Conservation (phyloP, 2,329 filamentous ascomycete genomes). For the Pseudogymnoascus sp. region DNA sequence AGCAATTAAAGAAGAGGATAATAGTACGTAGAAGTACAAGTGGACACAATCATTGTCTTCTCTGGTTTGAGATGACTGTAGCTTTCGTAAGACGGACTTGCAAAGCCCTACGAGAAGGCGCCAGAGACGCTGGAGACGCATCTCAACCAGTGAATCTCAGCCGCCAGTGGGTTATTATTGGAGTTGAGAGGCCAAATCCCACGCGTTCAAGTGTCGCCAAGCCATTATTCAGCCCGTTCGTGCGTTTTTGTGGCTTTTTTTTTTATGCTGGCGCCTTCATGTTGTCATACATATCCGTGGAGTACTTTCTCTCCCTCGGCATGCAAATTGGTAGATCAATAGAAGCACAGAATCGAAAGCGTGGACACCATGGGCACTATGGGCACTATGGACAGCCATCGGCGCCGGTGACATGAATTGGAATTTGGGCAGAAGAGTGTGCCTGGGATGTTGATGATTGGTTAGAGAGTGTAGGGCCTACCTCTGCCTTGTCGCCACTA, state of each 20-base stretch:
- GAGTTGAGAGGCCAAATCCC: not conserved
- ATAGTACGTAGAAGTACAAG: not conserved
- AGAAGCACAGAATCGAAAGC: slow-evolving; percentile 1
- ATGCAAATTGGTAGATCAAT: not conserved
- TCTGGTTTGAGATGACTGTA: not conserved
- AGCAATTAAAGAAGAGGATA: not conserved
- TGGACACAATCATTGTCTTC: not conserved
- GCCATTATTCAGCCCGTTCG: not conserved
- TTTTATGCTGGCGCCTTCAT: slow-evolving; percentile 1
- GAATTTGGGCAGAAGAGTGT: not conserved
- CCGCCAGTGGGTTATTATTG: not conserved
- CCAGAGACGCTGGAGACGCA: not conserved
- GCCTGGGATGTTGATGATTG: not conserved
- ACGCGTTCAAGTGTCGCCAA: not conserved
- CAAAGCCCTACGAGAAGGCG: not conserved
- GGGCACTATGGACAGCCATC: not conserved
- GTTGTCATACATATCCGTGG: not conserved
- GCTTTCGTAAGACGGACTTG: not conserved
- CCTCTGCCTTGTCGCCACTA: slow-evolving; percentile 3
- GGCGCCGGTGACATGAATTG: not conserved
- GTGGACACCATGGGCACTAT: not conserved
- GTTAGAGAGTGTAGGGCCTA: not conserved
- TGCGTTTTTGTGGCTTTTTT: slow-evolving; percentile 4
- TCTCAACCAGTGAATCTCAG: not conserved
- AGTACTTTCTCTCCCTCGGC: not conserved